These are phyloP conservation scores for Sclerotiophoma versabilis DNA, from an alignment of 2,329 filamentous ascomycete genomes.

Conservation along the genomic window DNA sequence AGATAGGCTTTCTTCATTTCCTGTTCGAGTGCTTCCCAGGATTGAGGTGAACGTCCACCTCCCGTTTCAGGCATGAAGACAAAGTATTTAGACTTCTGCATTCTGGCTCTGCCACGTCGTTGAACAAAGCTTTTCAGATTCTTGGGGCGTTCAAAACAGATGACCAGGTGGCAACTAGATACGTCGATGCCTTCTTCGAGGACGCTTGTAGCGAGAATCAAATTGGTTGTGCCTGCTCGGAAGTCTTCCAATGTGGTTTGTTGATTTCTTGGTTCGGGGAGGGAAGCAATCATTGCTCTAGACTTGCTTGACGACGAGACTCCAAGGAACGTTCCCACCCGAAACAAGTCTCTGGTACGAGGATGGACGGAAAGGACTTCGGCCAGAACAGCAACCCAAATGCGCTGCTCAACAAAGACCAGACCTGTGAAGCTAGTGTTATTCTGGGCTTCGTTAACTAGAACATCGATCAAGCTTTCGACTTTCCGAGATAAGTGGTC, in stretches of 20 bases:
- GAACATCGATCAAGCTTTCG: constrained; percentile 44
- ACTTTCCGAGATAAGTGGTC: constrained; percentile 46
- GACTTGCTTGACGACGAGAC: constrained; percentile 52
- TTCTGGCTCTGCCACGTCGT: constrained; percentile 68
- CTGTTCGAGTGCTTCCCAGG: constrained; percentile 73
- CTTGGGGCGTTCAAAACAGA: constrained; percentile 68
- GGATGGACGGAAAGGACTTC: constrained; percentile 47
- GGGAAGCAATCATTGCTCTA: constrained; percentile 58
- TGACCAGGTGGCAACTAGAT: constrained; percentile 68
- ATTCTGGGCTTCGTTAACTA: constrained; percentile 42
- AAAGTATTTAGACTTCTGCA: constrained; percentile 62
- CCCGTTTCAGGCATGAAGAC: constrained; percentile 55
- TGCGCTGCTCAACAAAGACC: constrained; percentile 57
- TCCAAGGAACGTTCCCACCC: constrained; percentile 61
- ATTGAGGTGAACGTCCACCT: constrained; percentile 44
- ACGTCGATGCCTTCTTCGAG: constrained; percentile 69
- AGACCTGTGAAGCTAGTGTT: constrained; percentile 49
- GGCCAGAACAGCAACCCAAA: constrained; percentile 52
- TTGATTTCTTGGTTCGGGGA: constrained; percentile 58
- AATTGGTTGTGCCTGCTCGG: constrained; percentile 59
- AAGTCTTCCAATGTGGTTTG: constrained; percentile 62
- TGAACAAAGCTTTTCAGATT: constrained; percentile 72
- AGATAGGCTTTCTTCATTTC: constrained; percentile 76
- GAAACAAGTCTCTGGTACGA: constrained; percentile 44
- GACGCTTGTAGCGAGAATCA: constrained; percentile 66